Percentiles rank a stretch among this genome's conserved stretches.
Evolutionary conservation across 805 yeast genomes (phyloP).

Genomic region (Blastobotrys muscicola): DNA sequence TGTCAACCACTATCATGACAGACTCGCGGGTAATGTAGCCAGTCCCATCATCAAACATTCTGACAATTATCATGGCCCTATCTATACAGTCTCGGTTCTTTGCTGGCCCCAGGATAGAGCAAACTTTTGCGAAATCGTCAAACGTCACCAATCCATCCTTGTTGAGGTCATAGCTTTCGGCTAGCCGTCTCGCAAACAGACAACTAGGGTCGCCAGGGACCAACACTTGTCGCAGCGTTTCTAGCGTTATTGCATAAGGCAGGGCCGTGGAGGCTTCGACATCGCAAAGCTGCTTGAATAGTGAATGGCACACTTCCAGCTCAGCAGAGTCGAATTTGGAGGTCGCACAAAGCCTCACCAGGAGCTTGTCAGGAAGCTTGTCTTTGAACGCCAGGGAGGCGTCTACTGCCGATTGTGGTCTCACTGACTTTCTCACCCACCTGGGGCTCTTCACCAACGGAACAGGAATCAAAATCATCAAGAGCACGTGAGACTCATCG

Average conservation of each 20-base stretch:
- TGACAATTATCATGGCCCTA: too few relatives aligned
- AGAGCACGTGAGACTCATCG: slow-evolving; percentile 17
- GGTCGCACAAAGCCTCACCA: slow-evolving; percentile 1
- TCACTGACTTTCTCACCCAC: slow-evolving; percentile 14
- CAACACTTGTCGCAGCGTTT: background rate
- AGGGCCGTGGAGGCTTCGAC: background rate
- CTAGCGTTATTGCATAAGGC: slow-evolving; percentile 1
- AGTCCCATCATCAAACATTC: too few relatives aligned
- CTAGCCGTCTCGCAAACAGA: background rate
- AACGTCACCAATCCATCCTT: slow-evolving; percentile 4
- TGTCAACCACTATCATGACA: too few relatives aligned
- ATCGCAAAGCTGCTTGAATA: background rate
- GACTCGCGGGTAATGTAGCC: too few relatives aligned
- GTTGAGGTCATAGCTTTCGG: too few relatives aligned
- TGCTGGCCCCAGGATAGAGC: background rate
- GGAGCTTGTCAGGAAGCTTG: slow-evolving; percentile 5
- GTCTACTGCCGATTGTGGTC: slow-evolving; percentile 8
- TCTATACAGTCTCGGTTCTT: too few relatives aligned
- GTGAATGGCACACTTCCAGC: slow-evolving; percentile 6
- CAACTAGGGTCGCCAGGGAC: slow-evolving; percentile 1
- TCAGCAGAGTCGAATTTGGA: background rate
- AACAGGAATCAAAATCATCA: slow-evolving; percentile 22
- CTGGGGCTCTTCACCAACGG: slow-evolving; percentile 22
- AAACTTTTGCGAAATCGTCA: slow-evolving; percentile 12
- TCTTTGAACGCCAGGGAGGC: background rate